A percentile compares a stretch with the other conserved stretches of the same genome.
Conservation (phyloP, 352 stramenopile species). For the Globisporangium uncinulatum region DNA sequence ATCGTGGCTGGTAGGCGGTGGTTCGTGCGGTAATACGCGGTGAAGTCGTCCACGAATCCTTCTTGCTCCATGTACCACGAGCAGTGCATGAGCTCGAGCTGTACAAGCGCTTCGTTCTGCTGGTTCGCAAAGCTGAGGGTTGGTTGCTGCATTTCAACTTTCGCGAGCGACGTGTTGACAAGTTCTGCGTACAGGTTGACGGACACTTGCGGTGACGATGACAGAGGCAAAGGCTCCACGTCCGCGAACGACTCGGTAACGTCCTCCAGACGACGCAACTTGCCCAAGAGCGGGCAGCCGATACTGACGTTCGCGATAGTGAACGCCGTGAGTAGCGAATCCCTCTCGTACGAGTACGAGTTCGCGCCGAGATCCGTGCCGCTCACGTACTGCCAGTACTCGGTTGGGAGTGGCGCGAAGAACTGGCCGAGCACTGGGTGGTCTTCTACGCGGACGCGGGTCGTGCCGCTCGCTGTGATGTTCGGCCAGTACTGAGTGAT, state of each 20-base stretch:
- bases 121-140: neutral
- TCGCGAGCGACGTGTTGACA: neutral
- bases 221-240: no score
- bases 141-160: neutral
- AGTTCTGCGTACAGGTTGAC: slow-evolving; percentile 4
- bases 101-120: slow-evolving; percentile 25
- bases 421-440: slow-evolving; percentile 40
- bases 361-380: slow-evolving; percentile 36
- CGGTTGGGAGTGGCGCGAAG: slow-evolving; percentile 39
- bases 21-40: slow-evolving; percentile 23
- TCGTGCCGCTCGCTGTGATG: slow-evolving; percentile 7
- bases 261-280: slow-evolving; percentile 5
- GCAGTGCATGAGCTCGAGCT: slow-evolving; percentile 49
- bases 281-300: neutral
- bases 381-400: slow-evolving; percentile 63
- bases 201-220: neutral
- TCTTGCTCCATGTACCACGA: slow-evolving; percentile 40
- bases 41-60: slow-evolving; percentile 36
- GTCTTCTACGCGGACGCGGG: slow-evolving; percentile 28
- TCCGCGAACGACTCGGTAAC: neutral
- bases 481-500: slow-evolving; percentile 42
- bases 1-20: slow-evolving; percentile 20
- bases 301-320: slow-evolving; percentile 1
- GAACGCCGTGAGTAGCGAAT: slow-evolving; percentile 27
- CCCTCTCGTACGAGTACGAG: slow-evolving; percentile 61